Evolutionary conservation across 164 flowering plant species (phyloP).

Genomic region (Berberis thunbergii): DNA sequence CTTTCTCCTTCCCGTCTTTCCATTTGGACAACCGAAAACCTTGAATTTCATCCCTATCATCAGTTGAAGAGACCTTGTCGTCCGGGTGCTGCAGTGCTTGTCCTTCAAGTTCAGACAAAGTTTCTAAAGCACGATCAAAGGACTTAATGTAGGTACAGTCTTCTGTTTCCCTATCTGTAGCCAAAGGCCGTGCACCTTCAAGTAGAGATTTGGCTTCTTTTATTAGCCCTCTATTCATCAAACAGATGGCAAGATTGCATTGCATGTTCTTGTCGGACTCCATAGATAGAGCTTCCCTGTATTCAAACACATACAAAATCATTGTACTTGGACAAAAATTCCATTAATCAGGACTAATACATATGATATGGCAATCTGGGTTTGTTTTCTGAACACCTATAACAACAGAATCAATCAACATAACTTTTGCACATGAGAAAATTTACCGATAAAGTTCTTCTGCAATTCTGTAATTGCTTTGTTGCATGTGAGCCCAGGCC

Average conservation of each 20-base stretch:
- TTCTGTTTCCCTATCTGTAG: constrained; percentile 20
- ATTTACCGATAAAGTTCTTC: constrained; percentile 59
- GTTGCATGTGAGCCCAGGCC: constrained; percentile 88
- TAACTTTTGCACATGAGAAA: neutral
- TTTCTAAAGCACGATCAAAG: constrained; percentile 54
- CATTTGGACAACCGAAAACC: too few species aligned
- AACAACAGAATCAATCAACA: neutral
- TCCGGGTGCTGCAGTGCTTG: neutral
- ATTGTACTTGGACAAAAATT: neutral
- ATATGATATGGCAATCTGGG: neutral
- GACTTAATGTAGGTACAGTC: constrained; percentile 58
- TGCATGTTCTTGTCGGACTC: constrained; percentile 77
- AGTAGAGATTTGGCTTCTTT: constrained; percentile 64
- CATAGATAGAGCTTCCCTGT: constrained; percentile 64
- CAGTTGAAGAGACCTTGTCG: neutral
- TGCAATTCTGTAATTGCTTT: constrained; percentile 39
- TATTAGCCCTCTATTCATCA: constrained; percentile 54
- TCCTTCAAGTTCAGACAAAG: constrained; percentile 43
- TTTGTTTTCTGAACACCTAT: neutral
- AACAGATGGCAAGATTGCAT: constrained; percentile 83
- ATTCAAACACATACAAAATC: constrained; percentile 5
- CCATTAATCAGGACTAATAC: neutral
- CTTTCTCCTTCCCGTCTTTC: too few species aligned
- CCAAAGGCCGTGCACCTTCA: constrained; percentile 28
- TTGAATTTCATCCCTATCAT: too few species aligned